Conservation (phyloP, 768 basidiomycete genomes). For the Coprinopsis strossmayeri region DNA sequence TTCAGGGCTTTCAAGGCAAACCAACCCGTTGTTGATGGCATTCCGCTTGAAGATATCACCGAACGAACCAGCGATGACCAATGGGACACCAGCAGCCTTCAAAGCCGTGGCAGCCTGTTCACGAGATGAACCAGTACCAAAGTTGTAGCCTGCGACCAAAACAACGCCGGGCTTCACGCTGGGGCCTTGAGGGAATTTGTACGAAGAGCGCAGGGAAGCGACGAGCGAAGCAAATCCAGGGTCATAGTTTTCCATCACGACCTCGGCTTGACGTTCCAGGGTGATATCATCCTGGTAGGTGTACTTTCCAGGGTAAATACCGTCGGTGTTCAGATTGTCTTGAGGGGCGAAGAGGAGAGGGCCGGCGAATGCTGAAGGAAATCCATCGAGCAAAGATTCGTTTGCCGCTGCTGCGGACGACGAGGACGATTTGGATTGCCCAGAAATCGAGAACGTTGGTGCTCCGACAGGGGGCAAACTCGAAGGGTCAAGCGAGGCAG, state of each 20-base stretch:
- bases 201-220: slow-evolving; percentile 35
- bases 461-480: slow-evolving; percentile 42
- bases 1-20: slow-evolving; percentile 90
- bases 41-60: slow-evolving; percentile 99
- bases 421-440: slow-evolving; percentile 22
- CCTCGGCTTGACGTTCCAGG: slow-evolving; percentile 85
- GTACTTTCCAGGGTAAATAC: slow-evolving; percentile 98
- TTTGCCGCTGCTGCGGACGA: slow-evolving; percentile 22
- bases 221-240: slow-evolving; percentile 74
- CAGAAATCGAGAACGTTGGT: slow-evolving; percentile 52
- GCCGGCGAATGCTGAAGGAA: slow-evolving; percentile 79
- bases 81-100: slow-evolving; percentile 85
- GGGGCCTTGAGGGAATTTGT: slow-evolving; percentile 17
- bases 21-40: slow-evolving; percentile 96
- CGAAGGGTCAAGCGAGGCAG: slow-evolving; percentile 54
- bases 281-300: slow-evolving; percentile 99
- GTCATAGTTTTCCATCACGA: slow-evolving; percentile 99
- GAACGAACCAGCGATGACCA: slow-evolving; percentile 96
- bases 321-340: slow-evolving; percentile 97
- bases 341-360: slow-evolving; percentile 90
- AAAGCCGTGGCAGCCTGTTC: slow-evolving; percentile 99
- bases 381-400: slow-evolving; percentile 73
- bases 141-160: slow-evolving; percentile 93
- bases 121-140: slow-evolving; percentile 96
- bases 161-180: slow-evolving; percentile 56